Evolutionary conservation across 768 basidiomycete species (phyloP).

Genomic region (Rhodotorula paludigena): DNA sequence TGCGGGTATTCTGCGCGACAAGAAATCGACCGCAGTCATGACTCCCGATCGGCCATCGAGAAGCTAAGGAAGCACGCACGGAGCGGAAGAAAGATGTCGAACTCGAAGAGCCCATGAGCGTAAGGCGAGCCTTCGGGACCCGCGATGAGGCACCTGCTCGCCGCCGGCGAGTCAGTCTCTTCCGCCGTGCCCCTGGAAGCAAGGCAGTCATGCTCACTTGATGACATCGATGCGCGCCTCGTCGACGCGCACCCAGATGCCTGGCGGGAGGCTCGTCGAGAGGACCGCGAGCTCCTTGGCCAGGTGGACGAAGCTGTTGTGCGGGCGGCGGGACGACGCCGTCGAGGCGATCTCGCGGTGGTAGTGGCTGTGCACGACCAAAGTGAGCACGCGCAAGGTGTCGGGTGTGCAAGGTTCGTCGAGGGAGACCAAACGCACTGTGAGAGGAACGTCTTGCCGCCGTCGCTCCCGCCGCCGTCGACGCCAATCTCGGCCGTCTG

Average conservation of each 20-base stretch:
- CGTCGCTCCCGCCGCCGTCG: neutral
- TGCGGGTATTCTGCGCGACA: constrained; percentile 50
- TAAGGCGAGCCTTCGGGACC: constrained; percentile 66
- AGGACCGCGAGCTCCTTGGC: constrained; percentile 58
- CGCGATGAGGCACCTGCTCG: constrained; percentile 51
- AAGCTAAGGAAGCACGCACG: neutral
- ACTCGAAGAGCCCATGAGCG: constrained; percentile 55
- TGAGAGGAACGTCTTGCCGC: neutral
- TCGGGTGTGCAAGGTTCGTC: neutral
- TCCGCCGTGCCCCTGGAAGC: constrained; percentile 33
- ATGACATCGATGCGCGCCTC: constrained; percentile 59
- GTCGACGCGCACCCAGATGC: constrained; percentile 55
- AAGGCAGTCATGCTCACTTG: constrained; percentile 45
- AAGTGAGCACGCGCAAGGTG: too few relatives aligned
- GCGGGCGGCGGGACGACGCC: constrained; percentile 51
- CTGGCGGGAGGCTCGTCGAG: constrained; percentile 57
- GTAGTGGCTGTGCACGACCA: constrained; percentile 47
- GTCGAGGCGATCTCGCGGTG: constrained; percentile 46
- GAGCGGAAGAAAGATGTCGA: constrained; percentile 57
- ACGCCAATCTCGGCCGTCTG: constrained; percentile 46
- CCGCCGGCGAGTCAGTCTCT: constrained; percentile 50
- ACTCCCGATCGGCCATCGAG: neutral
- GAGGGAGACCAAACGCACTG: neutral
- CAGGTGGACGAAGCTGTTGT: constrained; percentile 52
- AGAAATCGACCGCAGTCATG: neutral